Conservation (phyloP, 2,329 filamentous ascomycete genomes). For the Diplodia seriata region DNA sequence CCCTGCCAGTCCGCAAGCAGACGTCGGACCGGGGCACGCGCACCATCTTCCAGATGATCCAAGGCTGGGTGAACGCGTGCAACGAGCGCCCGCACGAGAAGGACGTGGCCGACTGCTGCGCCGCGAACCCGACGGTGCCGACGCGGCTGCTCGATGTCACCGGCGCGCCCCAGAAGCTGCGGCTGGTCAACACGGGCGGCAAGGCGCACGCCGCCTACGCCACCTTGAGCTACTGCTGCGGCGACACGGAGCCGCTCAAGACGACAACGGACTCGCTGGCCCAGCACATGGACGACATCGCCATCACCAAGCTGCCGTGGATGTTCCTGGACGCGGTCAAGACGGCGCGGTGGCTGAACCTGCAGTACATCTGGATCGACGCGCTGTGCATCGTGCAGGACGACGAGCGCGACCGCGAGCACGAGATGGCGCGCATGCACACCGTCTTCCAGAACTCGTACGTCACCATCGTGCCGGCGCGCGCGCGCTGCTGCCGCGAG, state of each 20-base stretch:
- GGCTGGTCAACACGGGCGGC: conserved; percentile 14
- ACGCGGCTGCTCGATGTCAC: conserved; percentile 26
- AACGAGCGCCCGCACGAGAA: neutral
- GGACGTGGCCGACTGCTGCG: neutral
- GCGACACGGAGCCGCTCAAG: neutral
- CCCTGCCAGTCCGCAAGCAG: conserved; percentile 3
- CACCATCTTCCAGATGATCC: conserved; percentile 12
- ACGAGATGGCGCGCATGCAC: conserved; percentile 26
- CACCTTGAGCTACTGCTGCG: conserved; percentile 18
- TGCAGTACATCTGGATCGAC: conserved; percentile 23
- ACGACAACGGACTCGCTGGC: neutral
- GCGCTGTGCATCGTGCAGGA: conserved; percentile 23
- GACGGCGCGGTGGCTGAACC: neutral
- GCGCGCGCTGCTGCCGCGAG: conserved; percentile 11
- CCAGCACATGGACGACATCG: conserved; percentile 10
- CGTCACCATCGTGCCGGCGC: conserved; percentile 20
- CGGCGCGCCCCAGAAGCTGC: conserved; percentile 9
- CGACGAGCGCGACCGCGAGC: conserved; percentile 1
- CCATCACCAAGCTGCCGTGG: conserved; percentile 11
- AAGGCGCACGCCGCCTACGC: conserved; percentile 13
- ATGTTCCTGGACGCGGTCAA: conserved; percentile 18
- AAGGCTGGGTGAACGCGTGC: conserved; percentile 18
- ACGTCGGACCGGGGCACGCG: conserved; percentile 19
- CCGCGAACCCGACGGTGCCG: conserved; percentile 14
- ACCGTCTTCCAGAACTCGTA: conserved; percentile 20